Evolutionary conservation across 768 basidiomycete species (phyloP), one percentile per base, ranked within the genome.

Genomic region (Agaricus bisporus): DNA sequence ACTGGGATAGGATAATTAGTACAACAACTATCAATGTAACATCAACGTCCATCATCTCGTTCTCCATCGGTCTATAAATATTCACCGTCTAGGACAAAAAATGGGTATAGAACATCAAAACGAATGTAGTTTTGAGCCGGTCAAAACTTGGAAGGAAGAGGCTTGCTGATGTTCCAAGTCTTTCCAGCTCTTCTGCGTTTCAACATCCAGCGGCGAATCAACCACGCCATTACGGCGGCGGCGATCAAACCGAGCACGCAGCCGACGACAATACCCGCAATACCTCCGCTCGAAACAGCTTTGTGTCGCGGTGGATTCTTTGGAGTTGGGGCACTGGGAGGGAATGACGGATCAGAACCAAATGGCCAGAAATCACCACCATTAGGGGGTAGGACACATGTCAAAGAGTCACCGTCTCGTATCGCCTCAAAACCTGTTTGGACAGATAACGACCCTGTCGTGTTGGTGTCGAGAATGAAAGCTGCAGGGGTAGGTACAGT

Each of bases 301-400:
- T 39, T 46, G 17, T 54, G 36, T 26, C 25, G 48, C 5, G 49
- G 39, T 18, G 37, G 51, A 20, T 44, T 12, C 41, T 5, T 47
- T 48, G 36, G 41, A 5, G 22, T 49, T 41, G 47, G 29, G 32
- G 52, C 43, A 41, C 51, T 38, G 42, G 41, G 18, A 32, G 37
- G 29, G 7, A 12, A 59, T 64, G 62, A 68, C 5, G 81, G 82
- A 49, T 79, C 78, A 1, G 72, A 72, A 14, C 81, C 83, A 54
- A 78, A 85, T 0, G 88, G 88, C 88, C 88, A 89, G 61, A 75
- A 86, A 64, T 81, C 76, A 11, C 86, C 86, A 26, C 80, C 82
- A 35, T 72, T 66, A 1, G 87, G 86, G 26, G 87, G 85, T 11
- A 79, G 58, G 49, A 90, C 78, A 58, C 88, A 90, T 4, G 78